Evolutionary conservation across 805 yeast species (phyloP).

Genomic region (Candida sakaeoensis): DNA sequence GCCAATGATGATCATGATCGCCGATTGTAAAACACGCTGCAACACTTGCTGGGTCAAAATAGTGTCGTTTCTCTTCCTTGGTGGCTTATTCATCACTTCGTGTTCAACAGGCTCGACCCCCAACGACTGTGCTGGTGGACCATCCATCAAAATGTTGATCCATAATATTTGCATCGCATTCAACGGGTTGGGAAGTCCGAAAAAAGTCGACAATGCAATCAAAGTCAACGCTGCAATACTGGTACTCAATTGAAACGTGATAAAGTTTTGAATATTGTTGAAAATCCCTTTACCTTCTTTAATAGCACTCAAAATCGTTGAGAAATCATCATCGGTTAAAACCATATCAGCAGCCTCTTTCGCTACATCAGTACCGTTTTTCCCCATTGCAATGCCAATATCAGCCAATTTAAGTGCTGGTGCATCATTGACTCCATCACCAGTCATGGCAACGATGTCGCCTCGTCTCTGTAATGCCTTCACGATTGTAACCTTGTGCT

Average conservation of each 20-base stretch:
- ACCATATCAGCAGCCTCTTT: conserved; percentile 99
- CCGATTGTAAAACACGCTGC: conserved; percentile 71
- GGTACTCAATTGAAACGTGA: conserved; percentile 93
- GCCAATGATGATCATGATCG: conserved; percentile 73
- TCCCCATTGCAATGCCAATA: conserved; percentile 92
- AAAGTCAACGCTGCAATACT: conserved; percentile 91
- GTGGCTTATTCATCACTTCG: conserved; percentile 95
- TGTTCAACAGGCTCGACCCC: conserved; percentile 98
- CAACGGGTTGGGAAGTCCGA: conserved; percentile 87
- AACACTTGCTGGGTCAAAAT: conserved; percentile 71
- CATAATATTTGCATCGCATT: conserved; percentile 98
- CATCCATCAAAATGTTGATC: conserved; percentile 98
- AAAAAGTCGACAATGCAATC: conserved; percentile 81
- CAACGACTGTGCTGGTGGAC: conserved; percentile 96
- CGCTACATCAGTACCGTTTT: conserved; percentile 96
- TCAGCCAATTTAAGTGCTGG: conserved; percentile 97
- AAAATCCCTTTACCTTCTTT: conserved; percentile 98
- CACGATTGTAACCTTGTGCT: conserved; percentile 86
- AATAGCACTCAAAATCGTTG: conserved; percentile 88
- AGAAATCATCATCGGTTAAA: conserved; percentile 92
- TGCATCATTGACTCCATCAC: conserved; percentile 98
- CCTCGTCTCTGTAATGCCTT: conserved; percentile 87
- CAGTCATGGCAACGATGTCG: conserved; percentile 98
- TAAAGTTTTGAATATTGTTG: conserved; percentile 89
- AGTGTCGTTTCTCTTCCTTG: conserved; percentile 81